Evolutionary conservation across 2,329 filamentous ascomycete species (phyloP).

Genomic region (Penicillium vulpinum): DNA sequence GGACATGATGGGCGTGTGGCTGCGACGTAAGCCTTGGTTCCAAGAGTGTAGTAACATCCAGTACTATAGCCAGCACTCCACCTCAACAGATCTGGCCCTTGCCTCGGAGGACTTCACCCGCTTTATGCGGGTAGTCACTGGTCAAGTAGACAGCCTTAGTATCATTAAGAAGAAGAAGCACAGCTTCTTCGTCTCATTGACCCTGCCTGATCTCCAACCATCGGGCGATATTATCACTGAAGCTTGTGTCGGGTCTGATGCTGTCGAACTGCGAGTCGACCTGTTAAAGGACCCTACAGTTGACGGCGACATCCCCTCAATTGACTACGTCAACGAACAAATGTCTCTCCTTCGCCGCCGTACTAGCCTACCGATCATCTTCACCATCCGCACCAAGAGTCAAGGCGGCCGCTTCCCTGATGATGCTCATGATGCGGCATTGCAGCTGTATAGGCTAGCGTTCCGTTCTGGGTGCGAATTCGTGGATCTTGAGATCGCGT

Average conservation of each 20-base stretch:
- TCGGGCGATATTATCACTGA: constrained; percentile 66
- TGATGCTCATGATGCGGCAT: constrained; percentile 66
- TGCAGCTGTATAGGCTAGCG: constrained; percentile 74
- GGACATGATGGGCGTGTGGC: constrained; percentile 87
- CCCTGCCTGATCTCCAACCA: constrained; percentile 70
- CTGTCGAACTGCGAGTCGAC: constrained; percentile 91
- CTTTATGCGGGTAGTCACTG: constrained; percentile 70
- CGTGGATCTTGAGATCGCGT: constrained; percentile 86
- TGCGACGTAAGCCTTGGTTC: constrained; percentile 85
- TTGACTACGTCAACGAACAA: constrained; percentile 79
- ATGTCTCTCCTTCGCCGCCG: constrained; percentile 73
- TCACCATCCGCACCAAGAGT: constrained; percentile 80
- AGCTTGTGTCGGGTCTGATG: constrained; percentile 82
- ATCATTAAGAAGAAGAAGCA: constrained; percentile 64
- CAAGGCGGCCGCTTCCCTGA: constrained; percentile 91
- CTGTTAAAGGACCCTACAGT: constrained; percentile 72
- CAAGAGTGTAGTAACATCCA: constrained; percentile 90
- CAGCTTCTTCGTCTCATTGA: constrained; percentile 92
- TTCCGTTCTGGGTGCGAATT: constrained; percentile 87
- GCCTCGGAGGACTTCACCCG: constrained; percentile 69
- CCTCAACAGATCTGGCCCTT: constrained; percentile 51
- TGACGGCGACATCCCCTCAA: constrained; percentile 57
- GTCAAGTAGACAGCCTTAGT: constrained; percentile 56
- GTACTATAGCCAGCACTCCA: constrained; percentile 76
- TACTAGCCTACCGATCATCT: constrained; percentile 79